phyloP scores from a whole-genome alignment of 495 filamentous ascomycete species.

The Penicillium verhagenii region DNA sequence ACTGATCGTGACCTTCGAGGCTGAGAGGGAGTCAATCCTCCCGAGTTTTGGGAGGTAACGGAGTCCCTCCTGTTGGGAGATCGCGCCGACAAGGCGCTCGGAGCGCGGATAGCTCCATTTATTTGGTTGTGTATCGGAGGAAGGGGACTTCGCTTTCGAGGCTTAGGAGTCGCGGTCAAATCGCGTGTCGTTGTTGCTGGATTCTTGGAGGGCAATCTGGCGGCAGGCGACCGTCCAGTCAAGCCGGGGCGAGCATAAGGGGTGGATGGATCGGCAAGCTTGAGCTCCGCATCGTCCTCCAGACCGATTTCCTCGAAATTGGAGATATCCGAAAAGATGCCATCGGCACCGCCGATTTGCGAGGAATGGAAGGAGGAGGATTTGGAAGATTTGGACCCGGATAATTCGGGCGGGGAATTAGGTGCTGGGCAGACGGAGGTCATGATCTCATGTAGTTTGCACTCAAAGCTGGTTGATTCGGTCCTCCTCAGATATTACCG shows the following conservation, averaged over 20 bases:
- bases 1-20: constrained; percentile 42
- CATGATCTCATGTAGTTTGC: constrained; percentile 51
- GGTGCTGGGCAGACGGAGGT: constrained; percentile 59
- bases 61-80: constrained; percentile 28
- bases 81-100: constrained; percentile 22
- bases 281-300: constrained; percentile 58
- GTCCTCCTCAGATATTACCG: constrained; percentile 13
- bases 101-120: constrained; percentile 25
- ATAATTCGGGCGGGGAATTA: constrained; percentile 80
- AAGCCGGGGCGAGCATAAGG: constrained; percentile 31
- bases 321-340: constrained; percentile 63
- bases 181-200: constrained; percentile 42
- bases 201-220: constrained; percentile 32
- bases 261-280: constrained; percentile 26
- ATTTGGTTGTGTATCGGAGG: constrained; percentile 28
- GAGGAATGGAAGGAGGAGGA: constrained; percentile 85
- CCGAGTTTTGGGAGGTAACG: constrained; percentile 20
- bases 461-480: constrained; percentile 10
- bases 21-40: constrained; percentile 24
- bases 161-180: constrained; percentile 40
- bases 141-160: constrained; percentile 43
- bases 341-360: constrained; percentile 62
- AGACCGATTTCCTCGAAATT: constrained; percentile 96
- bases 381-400: constrained; percentile 84
- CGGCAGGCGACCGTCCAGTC: constrained; percentile 33